Base-by-base conservation (phyloP, 768 basidiomycete genomes). In the Mycena vulgaris region DNA sequence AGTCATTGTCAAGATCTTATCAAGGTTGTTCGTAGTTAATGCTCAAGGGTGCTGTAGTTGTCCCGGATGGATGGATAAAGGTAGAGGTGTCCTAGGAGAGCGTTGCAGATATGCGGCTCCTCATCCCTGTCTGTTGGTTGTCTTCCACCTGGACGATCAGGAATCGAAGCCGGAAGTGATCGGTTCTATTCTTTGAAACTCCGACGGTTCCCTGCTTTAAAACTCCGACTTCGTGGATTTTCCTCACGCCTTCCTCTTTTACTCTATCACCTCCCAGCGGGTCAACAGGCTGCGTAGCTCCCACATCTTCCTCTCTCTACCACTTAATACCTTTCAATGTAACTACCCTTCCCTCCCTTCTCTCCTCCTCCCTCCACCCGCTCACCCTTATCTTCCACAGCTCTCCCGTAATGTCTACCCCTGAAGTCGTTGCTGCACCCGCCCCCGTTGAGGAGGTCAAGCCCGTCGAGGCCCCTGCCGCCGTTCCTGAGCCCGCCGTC, bases 401-500 rank as follows among this genome's bases (percentile, higher is more conserved):
- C 89, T 88, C 87, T 85, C 82, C 84, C 83, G 89, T 94, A 94
- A 95, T 96, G 93, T 95, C 94, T 87, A 88, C 92, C 82, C 80
- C 91, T 77, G 92, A 91, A 82, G 79, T 80, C 77, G 77, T 81
- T 70, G 76, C 81, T 75, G 83, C 83, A 78, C 85, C 78, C 75
- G 82, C 76, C 57, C 77, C 85, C 80, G 81, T 83, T 65, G 90
- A 90, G 81, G 91, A 89, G 79, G 81, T 83, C 68, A 87, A 87
- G 82, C 81, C 81, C 72, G 79, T 77, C 69, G 89, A 89, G 78
- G 76, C 83, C 56, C 72, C 84, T 60, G 79, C 76, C 57, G 78
- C 76, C 66, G 81, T 75, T 67, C 71, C 75, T 58, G 83, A 82
- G 74, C 78, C 84, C 37, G 82, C 75, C 39, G 76, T 75, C 31